Evolutionary conservation across 768 basidiomycete species (phyloP).

Genomic region (Tulasnella sp.): DNA sequence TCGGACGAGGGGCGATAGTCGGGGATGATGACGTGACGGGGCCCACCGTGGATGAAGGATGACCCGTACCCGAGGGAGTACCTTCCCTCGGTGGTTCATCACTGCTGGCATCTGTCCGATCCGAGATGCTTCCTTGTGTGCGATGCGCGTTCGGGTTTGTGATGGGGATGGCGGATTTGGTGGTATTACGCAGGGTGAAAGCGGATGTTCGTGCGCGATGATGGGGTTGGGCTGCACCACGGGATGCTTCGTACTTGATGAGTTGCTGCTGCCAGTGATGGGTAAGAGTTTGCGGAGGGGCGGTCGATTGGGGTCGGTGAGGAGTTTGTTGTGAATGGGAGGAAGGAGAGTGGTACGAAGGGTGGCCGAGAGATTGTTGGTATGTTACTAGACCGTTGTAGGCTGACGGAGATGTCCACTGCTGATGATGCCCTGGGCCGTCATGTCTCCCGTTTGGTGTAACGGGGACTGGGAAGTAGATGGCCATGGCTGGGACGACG

Average conservation of each 20-base stretch:
- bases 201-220: slow-evolving; percentile 94
- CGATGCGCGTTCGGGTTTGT: slow-evolving; percentile 72
- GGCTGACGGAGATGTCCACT: slow-evolving; percentile 21
- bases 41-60: slow-evolving; percentile 72
- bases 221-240: slow-evolving; percentile 83
- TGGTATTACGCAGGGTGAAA: slow-evolving; percentile 80
- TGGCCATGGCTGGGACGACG: slow-evolving; percentile 14
- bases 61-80: slow-evolving; percentile 39
- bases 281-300: slow-evolving; percentile 27
- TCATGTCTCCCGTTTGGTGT: slow-evolving; percentile 25
- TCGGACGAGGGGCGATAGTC: slow-evolving; percentile 48
- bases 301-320: slow-evolving; percentile 46
- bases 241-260: slow-evolving; percentile 71
- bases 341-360: slow-evolving; percentile 50
- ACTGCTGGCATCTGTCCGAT: slow-evolving; percentile 35
- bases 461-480: slow-evolving; percentile 26
- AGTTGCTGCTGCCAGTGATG: slow-evolving; percentile 89
- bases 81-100: slow-evolving; percentile 36
- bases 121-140: slow-evolving; percentile 45
- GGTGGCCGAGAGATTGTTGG: slow-evolving; percentile 40
- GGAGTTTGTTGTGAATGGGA: slow-evolving; percentile 71
- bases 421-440: slow-evolving; percentile 19
- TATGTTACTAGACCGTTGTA: slow-evolving; percentile 23
- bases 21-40: slow-evolving; percentile 47
- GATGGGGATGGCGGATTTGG: slow-evolving; percentile 86